Base-by-base conservation (phyloP, 164 flowering plant species). In the Houttuynia cordata region DNA sequence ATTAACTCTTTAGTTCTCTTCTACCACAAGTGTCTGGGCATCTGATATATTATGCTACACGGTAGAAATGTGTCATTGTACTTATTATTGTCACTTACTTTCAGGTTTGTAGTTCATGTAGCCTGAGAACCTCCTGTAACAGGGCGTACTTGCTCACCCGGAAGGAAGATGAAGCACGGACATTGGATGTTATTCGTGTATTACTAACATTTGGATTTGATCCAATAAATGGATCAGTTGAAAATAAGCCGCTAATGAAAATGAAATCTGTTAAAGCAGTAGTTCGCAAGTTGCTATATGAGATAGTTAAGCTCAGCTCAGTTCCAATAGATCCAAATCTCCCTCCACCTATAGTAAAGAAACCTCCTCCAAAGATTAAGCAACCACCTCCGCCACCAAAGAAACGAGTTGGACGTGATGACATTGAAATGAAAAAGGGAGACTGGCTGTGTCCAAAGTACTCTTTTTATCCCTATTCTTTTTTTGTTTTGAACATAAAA, bases 401-500 rank as follows among this genome's bases (percentile, higher is more conserved):
- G 80, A 94, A 66, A 70, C 83, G 99, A 42, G 88, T 94, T 50
- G 99, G 99, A 40, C 89, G 96, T 45, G 88, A 87, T 65, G 99
- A 94, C 65, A 58, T 94, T 73, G 99, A 94, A 76, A 94, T 94
- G 99, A 94, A 94, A 71, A 94, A 85, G 68, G 99, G 99, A 8
- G 99, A 94, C 70, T 94, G 99, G 99, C 80, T 91, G 22, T 94
- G 99, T 75, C 80, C 87, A 3, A 94, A 94, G 99, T 94, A 94
- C 40, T 24, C 10, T 22, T 50, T 22, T 22, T 41, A 40, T 62
- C 24, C 59, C 45, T 42, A 40, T 19, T 41, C 7, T 21, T 40
- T 61, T 21, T 15, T 56, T 42, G 0, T 17, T 5, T n/a, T 20
- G 10, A 50, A 20, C 2, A 57, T 19, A 14, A 57, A 47, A n/a